Base-by-base conservation (phyloP, 192 early-diverging fungal species). In the Haplosporangium gracile region DNA sequence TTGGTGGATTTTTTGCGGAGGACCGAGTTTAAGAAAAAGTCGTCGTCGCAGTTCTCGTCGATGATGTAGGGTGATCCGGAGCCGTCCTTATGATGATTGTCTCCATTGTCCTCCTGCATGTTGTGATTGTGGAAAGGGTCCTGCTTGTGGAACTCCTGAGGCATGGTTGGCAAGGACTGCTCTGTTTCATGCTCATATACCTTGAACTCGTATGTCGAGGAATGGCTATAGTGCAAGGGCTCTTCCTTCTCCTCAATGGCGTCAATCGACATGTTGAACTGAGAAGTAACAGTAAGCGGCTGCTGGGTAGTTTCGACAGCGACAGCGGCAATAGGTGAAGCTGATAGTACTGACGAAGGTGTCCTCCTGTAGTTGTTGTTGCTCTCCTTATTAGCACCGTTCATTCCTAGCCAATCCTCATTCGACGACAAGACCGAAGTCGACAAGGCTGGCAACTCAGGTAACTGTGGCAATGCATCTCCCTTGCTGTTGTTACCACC, bases 21-120 rank as follows among this genome's bases (percentile, higher is more conserved):
- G 45, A 86, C 84, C 8, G 84, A 86, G 60, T 86, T 86, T 24
- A 75, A 29, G 84, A 86, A 86, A 39, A 86, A 86, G 40, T 86
- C 84, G 24, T 86, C 84, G 42, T 86, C 84, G 60, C 82, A 84
- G 68, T 77, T 73, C 57, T 86, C 84, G 49, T 86, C 84, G 29
- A 86, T 86, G 77, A 72, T 86, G 43, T 86, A 86, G 16, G 84
- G 79, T 11, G 84, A 86, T 26, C 42, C 29, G 20, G 39, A 2
- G 0, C 15, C 42, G 43, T 51, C 29, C 55, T 57, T 57, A 2
- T 26, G 55, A 4, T 34, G 11, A 15, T 65, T 9, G 55, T 26
- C 55, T 6, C 36, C 2, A 36, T 65, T 29, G 9, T 65, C 60
- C 2, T 32, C 2, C 10, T 34, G 11, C 10, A 9, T 32, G 60